Evolutionary conservation across 1,284 basidiomycete species (phyloP).

Genomic region (Malassezia psittaci): DNA sequence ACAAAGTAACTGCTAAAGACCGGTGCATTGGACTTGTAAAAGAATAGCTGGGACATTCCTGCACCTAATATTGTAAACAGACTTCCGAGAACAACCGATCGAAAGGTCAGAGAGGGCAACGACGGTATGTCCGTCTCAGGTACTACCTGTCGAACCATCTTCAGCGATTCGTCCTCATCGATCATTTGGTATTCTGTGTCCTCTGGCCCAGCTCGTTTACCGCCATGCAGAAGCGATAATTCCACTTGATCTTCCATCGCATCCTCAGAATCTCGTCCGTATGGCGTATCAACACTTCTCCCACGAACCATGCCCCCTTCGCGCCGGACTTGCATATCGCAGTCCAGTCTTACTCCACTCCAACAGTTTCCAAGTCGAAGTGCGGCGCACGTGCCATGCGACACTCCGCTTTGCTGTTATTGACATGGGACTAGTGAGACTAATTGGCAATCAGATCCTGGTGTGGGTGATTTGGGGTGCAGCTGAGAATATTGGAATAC

Average conservation of each 20-base stretch:
- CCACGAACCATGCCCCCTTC: not conserved
- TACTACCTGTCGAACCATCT: conserved; percentile 48
- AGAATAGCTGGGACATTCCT: conserved; percentile 43
- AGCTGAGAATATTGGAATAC: not conserved
- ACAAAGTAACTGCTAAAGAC: conserved; percentile 54
- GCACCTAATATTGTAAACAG: conserved; percentile 54
- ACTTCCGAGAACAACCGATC: conserved; percentile 52
- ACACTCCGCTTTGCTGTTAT: too few relatives aligned
- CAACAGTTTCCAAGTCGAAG: not conserved
- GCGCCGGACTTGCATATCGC: not conserved
- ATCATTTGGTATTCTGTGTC: conserved; percentile 11
- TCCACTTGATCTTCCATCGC: not conserved
- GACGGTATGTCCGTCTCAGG: conserved; percentile 54
- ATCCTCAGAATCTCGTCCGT: not conserved
- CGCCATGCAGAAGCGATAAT: conserved; percentile 7
- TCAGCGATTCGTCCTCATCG: conserved; percentile 33
- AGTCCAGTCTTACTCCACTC: not conserved
- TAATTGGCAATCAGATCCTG: not conserved
- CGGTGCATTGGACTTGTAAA: conserved; percentile 47
- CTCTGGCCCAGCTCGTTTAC: not conserved
- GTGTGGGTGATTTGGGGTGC: conserved; percentile 3
- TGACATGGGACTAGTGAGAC: not conserved
- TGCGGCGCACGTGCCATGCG: conserved; percentile 1
- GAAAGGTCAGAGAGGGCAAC: conserved; percentile 52
- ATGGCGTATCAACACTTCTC: not conserved